Percentiles rank a stretch among this genome's conserved stretches.
Evolutionary conservation across 2,329 filamentous ascomycete species (phyloP).

Genomic region (Sporothrix phasma): DNA sequence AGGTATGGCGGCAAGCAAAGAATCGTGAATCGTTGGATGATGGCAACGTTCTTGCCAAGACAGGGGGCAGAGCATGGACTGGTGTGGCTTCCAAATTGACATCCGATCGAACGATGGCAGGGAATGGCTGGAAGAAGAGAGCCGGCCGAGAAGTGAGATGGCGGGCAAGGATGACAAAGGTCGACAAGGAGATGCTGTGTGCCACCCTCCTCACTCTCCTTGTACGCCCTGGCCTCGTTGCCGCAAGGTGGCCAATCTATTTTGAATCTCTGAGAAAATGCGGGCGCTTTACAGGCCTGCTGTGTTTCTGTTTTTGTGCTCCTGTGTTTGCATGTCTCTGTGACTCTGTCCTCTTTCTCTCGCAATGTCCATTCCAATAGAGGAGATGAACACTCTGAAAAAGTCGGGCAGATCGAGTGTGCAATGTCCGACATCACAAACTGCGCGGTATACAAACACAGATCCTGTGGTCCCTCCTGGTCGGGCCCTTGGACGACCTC

Average conservation of each 20-base stretch:
- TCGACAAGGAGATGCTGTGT: background rate
- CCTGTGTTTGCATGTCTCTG: background rate
- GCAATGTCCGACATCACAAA: too few species aligned
- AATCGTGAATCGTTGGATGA: background rate
- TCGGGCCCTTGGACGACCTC: background rate
- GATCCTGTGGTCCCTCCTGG: background rate
- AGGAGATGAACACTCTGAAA: background rate
- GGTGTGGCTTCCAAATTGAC: background rate
- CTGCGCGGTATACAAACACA: too few species aligned
- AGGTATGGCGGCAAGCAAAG: background rate
- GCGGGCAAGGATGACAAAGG: background rate
- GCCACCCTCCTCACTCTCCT: background rate
- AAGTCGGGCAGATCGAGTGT: background rate
- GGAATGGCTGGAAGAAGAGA: background rate
- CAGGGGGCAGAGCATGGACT: background rate
- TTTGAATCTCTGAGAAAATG: background rate
- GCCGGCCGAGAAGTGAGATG: background rate
- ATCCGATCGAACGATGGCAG: background rate
- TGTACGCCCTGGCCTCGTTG: background rate
- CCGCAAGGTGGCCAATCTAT: background rate
- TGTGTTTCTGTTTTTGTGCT: background rate
- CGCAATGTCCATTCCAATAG: background rate
- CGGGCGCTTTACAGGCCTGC: too few species aligned
- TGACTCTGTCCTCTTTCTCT: too few species aligned
- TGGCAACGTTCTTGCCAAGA: background rate